Evolutionary conservation across 768 basidiomycete species (phyloP), one percentile per base, ranked within the genome.

Genomic region (Tricholoma flavovirens): DNA sequence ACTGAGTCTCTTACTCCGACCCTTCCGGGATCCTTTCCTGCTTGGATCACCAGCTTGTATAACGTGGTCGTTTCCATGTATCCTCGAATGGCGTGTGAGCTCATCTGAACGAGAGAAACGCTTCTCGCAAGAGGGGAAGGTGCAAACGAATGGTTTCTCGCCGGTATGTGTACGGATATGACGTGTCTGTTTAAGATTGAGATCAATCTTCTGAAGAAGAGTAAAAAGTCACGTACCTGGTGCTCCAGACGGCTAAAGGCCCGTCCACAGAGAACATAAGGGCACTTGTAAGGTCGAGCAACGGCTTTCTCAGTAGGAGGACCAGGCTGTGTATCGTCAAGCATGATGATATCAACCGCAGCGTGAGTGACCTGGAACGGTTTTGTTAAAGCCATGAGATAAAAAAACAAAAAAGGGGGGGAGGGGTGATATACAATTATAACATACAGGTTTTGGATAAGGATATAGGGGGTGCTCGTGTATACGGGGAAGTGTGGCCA

Each of bases 131-230:
- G 86, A 83, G 3, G 91, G 85, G 69, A 87, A 91, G 1, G 84
- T 87, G 81, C 96, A 99, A 19, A 83, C 81, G 65, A 98, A 98
- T 2, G 96, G 96, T 64, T 97, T 98, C 74, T 99, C 96, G 66
- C 96, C 96, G 0, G 96, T 99, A 71, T 99, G 96, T 0, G 95
- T 99, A 57, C 96, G 88, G 54, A 98, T 97, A 67, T 99, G 96
- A 59, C 96, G 88, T 17, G 96, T 99, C 92, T 98, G 70, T 32
- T 24, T 58, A 57, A 56, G 56, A 60, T n/a, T 53, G 59, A 57
- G n/a, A 54, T 51, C 45, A 49, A 53, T 3, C 53, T 32, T 40
- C 35, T 10, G 59, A 17, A 32, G 22, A 22, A 51, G 30, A 53
- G 42, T 55, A 14, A 26, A 12, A 30, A 15, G 40, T 17, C 19